Evolutionary conservation across 73 alveolate species (phyloP).

Genomic region (Durusdinium trenchii): DNA sequence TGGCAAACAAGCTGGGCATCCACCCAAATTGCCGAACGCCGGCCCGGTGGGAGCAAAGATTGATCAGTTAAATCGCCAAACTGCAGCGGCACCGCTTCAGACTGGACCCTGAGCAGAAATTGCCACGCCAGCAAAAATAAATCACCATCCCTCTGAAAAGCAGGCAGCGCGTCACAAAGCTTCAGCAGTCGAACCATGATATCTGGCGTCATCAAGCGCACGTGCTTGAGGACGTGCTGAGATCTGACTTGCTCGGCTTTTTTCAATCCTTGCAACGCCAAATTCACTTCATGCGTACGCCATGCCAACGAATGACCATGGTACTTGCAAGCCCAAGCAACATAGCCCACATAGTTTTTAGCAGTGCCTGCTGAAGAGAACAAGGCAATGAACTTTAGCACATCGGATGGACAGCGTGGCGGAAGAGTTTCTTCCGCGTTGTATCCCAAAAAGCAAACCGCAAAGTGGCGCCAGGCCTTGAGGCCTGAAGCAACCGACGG

Average conservation of each 20-base stretch:
- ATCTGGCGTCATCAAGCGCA: background rate
- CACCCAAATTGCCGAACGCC: background rate
- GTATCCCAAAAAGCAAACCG: background rate
- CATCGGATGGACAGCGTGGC: constrained; percentile 1
- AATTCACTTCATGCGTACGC: background rate
- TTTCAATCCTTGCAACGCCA: constrained; percentile 23
- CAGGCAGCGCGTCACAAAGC: background rate
- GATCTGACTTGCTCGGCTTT: background rate
- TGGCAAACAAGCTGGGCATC: background rate
- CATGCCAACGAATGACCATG: background rate
- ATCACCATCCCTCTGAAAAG: background rate
- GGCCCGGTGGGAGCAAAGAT: background rate
- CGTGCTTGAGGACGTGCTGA: background rate
- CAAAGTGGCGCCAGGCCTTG: constrained; percentile 28
- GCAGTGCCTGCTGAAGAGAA: constrained; percentile 45
- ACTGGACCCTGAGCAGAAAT: constrained; percentile 40
- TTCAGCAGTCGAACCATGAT: background rate
- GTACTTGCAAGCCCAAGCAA: constrained; percentile 40
- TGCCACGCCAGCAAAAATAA: constrained; percentile 6
- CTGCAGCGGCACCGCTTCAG: constrained; percentile 27
- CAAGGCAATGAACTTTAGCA: background rate
- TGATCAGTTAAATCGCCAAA: background rate
- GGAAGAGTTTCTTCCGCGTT: background rate
- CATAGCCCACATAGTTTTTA: constrained; percentile 33
- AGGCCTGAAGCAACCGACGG: constrained; percentile 71